These are phyloP conservation scores for Aegilops umbellulata DNA, from an alignment of 176 grass and related monocot genomes.

Conservation along the genomic window DNA sequence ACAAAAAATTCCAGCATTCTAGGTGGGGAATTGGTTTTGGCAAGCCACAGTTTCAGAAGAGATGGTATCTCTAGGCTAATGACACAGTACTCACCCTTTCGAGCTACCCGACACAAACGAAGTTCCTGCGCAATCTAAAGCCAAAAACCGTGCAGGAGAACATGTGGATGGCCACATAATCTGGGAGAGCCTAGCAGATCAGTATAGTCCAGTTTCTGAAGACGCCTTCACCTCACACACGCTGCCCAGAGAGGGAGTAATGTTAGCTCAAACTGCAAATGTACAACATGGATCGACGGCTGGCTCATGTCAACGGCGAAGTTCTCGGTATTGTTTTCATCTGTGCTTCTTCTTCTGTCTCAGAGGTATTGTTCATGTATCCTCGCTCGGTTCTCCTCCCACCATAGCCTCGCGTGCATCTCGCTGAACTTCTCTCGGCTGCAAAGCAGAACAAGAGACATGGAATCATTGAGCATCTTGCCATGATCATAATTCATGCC, in stretches of 20 bases:
- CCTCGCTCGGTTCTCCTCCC: conserved; percentile 88
- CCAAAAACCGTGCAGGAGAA: background rate
- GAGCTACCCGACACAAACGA: background rate
- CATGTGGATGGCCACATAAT: background rate
- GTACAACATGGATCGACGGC: conserved; percentile 36
- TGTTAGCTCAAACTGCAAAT: conserved; percentile 32
- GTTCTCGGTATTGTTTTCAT: background rate
- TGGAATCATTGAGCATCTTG: background rate
- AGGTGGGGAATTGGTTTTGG: background rate
- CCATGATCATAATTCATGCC: background rate
- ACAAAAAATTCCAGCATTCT: background rate
- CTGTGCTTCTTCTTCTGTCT: conserved; percentile 1
- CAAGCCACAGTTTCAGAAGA: background rate
- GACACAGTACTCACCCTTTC: background rate
- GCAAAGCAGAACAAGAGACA: conserved; percentile 10
- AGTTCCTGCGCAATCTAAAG: background rate
- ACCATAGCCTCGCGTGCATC: conserved; percentile 92
- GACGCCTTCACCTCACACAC: background rate
- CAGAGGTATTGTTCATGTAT: conserved; percentile 97
- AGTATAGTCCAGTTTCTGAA: conserved; percentile 7
- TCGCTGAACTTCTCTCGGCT: conserved; percentile 97
- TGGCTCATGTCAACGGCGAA: background rate
- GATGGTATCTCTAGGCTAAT: background rate
- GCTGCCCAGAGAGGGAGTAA: background rate
- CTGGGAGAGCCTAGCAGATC: conserved; percentile 6